These are phyloP conservation scores for Chlorella variabilis DNA, from an alignment of 163 green algal genomes.

Conservation along the genomic window DNA sequence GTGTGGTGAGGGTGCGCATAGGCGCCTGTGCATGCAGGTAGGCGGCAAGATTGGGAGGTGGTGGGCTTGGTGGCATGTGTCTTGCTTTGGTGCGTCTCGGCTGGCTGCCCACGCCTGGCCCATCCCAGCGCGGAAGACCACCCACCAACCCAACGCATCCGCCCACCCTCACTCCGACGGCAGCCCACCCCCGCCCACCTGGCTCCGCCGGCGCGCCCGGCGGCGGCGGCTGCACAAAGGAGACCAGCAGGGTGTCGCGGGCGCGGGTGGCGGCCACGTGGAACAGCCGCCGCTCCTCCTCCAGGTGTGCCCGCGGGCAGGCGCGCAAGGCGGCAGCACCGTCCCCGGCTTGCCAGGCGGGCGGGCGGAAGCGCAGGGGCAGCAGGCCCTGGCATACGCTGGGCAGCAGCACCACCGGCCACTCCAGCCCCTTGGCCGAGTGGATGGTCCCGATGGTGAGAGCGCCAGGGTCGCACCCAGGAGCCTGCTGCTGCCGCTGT, in stretches of 20 bases:
- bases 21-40: neutral
- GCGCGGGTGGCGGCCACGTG: slow-evolving; percentile 45
- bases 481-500: neutral
- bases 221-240: slow-evolving; percentile 19
- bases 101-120: too few species aligned
- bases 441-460: slow-evolving; percentile 60
- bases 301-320: slow-evolving; percentile 12
- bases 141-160: too few species aligned
- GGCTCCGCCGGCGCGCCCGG: neutral
- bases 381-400: slow-evolving; percentile 45
- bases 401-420: slow-evolving; percentile 40
- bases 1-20: too few species aligned
- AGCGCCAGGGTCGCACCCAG: neutral
- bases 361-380: slow-evolving; percentile 23
- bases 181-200: neutral
- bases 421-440: slow-evolving; percentile 63
- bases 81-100: too few species aligned
- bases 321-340: neutral
- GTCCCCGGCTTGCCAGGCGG: neutral
- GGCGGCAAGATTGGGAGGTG: neutral
- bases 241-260: slow-evolving; percentile 10
- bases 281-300: slow-evolving; percentile 52
- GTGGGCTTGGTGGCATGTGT: neutral
- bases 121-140: too few species aligned
- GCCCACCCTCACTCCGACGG: too few species aligned